A percentile compares a stretch with the other conserved stretches of the same genome.
phyloP scores from a whole-genome alignment of 208 protist genomes.

The Phytomonas sp. region DNA sequence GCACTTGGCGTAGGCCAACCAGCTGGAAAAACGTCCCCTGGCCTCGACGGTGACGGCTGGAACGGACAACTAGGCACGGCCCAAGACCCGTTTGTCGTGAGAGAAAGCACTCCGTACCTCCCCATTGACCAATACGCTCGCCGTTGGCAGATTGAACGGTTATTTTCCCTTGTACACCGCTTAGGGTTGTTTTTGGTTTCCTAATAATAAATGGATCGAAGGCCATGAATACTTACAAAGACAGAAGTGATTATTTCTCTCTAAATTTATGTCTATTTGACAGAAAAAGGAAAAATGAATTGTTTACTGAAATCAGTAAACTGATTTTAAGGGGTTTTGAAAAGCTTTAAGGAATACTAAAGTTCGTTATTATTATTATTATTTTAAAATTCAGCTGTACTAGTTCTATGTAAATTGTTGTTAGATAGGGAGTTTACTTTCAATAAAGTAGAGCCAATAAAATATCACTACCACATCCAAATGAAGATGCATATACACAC shows the following conservation, averaged over 20 bases:
- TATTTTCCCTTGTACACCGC: conserved; percentile 52
- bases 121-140: conserved; percentile 68
- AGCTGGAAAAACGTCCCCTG: conserved; percentile 76
- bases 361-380: neutral
- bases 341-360: neutral
- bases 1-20: conserved; percentile 29
- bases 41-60: conserved; percentile 38
- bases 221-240: conserved; percentile 11
- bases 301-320: neutral
- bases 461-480: neutral
- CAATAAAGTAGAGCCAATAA: neutral
- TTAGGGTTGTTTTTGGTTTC: conserved; percentile 52
- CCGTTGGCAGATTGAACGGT: conserved; percentile 45
- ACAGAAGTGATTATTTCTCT: neutral
- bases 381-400: neutral
- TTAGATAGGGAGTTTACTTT: neutral
- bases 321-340: neutral
- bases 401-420: neutral
- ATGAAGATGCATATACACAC: neutral
- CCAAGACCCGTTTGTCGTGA: conserved; percentile 50
- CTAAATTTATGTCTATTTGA: neutral
- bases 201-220: conserved; percentile 12
- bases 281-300: conserved; percentile 5
- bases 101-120: conserved; percentile 82
- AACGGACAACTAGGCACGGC: conserved; percentile 76